A percentile compares a stretch with the other conserved stretches of the same genome.
Evolutionary conservation across 768 basidiomycete species (phyloP).

Genomic region (Hydnomerulius pinastri): DNA sequence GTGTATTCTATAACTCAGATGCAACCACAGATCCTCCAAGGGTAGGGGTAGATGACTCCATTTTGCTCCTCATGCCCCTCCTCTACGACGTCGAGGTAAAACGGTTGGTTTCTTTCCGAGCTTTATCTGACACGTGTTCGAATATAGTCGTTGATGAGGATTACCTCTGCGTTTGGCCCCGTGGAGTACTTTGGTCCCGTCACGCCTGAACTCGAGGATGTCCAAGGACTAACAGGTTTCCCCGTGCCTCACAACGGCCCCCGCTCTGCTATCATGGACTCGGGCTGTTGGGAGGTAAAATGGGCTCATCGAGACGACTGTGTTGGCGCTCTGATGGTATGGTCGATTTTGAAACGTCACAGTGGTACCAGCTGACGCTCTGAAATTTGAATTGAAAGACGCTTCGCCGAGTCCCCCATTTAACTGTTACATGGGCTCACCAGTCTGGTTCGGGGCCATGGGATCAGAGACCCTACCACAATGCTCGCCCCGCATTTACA

Average conservation of each 20-base stretch:
- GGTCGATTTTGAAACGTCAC: conserved; percentile 12
- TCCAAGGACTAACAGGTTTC: conserved; percentile 18
- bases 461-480: conserved; percentile 16
- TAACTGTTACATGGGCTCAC: conserved; percentile 82
- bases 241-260: conserved; percentile 60
- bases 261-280: conserved; percentile 57
- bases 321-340: conserved; percentile 69
- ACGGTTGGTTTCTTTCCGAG: conserved; percentile 11
- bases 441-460: conserved; percentile 39
- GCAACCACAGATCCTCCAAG: conserved; percentile 35
- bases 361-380: conserved; percentile 2
- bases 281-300: conserved; percentile 72
- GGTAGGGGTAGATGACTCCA: conserved; percentile 14
- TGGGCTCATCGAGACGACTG: conserved; percentile 79
- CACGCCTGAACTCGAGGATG: conserved; percentile 17
- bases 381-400: conserved; percentile 45
- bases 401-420: conserved; percentile 66
- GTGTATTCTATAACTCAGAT: conserved; percentile 56
- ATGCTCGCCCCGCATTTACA: conserved; percentile 11
- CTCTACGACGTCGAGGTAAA: conserved; percentile 59
- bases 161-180: conserved; percentile 63
- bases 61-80: conserved; percentile 57
- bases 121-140: conserved; percentile 7
- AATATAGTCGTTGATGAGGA: conserved; percentile 48
- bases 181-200: conserved; percentile 56